Base-by-base conservation (phyloP, 257 asterid genomes). In the Ligustrum vulgare region DNA sequence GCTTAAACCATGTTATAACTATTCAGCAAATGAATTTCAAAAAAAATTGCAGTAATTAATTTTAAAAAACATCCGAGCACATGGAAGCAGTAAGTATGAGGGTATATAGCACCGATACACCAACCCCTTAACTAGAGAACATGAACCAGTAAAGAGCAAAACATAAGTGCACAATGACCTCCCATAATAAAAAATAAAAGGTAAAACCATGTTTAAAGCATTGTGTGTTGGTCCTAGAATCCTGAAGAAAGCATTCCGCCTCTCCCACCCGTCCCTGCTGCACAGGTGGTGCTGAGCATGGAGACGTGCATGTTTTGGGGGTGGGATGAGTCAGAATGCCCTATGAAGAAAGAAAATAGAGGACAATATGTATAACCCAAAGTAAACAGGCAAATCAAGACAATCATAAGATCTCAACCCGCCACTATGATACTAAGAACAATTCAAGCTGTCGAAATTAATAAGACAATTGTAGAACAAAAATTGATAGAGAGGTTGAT, bases 361-460 rank as follows among this genome's bases (percentile, higher is more conserved):
- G 37, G 67, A 69, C 36, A 23, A 22, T 34, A 65, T 23, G 31
- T 35, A 39, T 70, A 71, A 67, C 73, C 60, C 73, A 78, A 32
- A 41, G 62, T 28, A 70, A 69, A 56, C 32, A 68, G 67, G 32
- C 33, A 76, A 84, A 67, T 69, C 71, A 68, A 65, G 34, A 69
- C 49, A 60, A 20, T 34, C 43, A 51, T 35, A 54, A 20, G 64
- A 56, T 56, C 64, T 56, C 7, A 45, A 45, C n/a, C 54, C 3
- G 6, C 54, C 13, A 60, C 13, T 3, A 8, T 22, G 15, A 60
- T 15, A 23, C 23, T 20, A 22, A 60, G 18, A 23, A 60, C 33
- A 23, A 10, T 22, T 23, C 15, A 9, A 60, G 67, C 35, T 60
- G 33, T 60, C 67, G 23, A 60, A 60, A 2, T 51, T 23, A 60